Percentiles rank a stretch among this genome's conserved stretches.
phyloP scores from a whole-genome alignment of 805 yeast genomes.

The Wickerhamiella parazyma region DNA sequence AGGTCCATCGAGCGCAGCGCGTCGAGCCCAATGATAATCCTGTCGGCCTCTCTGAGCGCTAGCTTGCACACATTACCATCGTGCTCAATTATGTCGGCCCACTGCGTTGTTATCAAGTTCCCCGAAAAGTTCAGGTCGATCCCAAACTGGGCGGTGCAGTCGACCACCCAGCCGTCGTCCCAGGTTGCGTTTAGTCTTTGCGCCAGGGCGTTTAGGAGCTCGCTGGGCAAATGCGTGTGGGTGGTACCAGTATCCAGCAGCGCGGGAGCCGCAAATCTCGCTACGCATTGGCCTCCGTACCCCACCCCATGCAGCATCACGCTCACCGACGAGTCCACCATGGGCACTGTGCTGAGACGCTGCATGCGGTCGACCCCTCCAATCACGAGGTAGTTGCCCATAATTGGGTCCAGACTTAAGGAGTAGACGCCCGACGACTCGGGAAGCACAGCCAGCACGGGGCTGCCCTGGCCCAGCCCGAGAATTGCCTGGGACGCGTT shows the following conservation, averaged over 20 bases:
- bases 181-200: constrained; percentile 23
- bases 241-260: constrained; percentile 36
- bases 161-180: not conserved
- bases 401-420: not conserved
- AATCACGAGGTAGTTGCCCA: not conserved
- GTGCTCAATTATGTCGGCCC: not conserved
- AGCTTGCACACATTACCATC: not conserved
- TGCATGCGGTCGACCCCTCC: not conserved
- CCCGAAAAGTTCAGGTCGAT: not conserved
- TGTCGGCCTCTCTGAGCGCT: not conserved
- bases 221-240: constrained; percentile 29
- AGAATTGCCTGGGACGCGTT: not conserved
- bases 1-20: not conserved
- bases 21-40: not conserved
- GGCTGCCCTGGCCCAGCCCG: not conserved
- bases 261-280: constrained; percentile 19
- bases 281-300: not conserved
- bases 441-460: not conserved
- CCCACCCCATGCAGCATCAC: not conserved
- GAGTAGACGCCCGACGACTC: too few relatives aligned
- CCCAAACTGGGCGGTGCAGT: not conserved
- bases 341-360: not conserved
- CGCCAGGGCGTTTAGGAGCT: constrained; percentile 17
- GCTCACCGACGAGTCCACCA: not conserved
- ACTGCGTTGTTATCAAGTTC: not conserved